Percentiles rank a stretch among this genome's conserved stretches.
Conservation (phyloP, 2,329 filamentous ascomycete species). For the Nigrospora oryzae region DNA sequence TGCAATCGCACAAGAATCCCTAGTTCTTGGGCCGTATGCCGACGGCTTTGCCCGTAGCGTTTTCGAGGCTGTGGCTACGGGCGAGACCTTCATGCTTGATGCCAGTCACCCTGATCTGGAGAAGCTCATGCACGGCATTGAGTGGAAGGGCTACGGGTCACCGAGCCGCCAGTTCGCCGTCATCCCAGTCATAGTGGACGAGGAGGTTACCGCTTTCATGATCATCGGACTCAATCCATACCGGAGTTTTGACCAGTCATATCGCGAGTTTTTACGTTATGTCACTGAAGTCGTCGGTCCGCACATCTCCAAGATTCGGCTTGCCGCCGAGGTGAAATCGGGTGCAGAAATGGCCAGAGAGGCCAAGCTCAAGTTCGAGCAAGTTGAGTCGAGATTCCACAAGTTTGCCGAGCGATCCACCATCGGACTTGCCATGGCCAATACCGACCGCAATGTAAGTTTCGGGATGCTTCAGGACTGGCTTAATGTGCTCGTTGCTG, state of each 20-base stretch:
- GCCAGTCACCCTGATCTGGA: constrained; percentile 6
- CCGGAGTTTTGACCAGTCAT: constrained; percentile 9
- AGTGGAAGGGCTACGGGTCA: constrained; percentile 8
- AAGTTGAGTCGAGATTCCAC: constrained; percentile 15
- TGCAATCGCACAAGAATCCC: constrained; percentile 7
- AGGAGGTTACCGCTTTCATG: constrained; percentile 11
- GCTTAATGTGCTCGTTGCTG: not conserved
- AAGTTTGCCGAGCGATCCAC: constrained; percentile 16
- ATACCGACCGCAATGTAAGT: constrained; percentile 11
- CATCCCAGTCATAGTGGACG: constrained; percentile 10
- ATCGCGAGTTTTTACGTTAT: constrained; percentile 12
- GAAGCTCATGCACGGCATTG: constrained; percentile 7
- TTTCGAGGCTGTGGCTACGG: constrained; percentile 8
- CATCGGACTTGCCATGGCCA: constrained; percentile 13
- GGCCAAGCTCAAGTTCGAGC: constrained; percentile 11
- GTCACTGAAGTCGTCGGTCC: constrained; percentile 11
- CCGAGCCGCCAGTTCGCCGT: constrained; percentile 12
- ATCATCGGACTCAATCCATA: constrained; percentile 16
- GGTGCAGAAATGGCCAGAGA: constrained; percentile 13
- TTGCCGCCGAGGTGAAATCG: constrained; percentile 13
- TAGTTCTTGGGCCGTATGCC: constrained; percentile 9
- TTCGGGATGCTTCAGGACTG: too few species aligned
- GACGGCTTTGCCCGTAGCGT: constrained; percentile 14
- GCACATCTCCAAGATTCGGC: constrained; percentile 11
- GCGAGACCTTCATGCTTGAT: constrained; percentile 9